phyloP scores from a whole-genome alignment of 306 rosid species.

The apple (Malus domestica) region ASM211411v1 NC_041798.1:37252001-37252500 shows the following conservation, averaged over 20 bases:
- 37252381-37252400: constrained; percentile 99
- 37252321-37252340: constrained; percentile 83
- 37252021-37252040: constrained; percentile 82
- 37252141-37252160: constrained; percentile 66
- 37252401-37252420: constrained; percentile 89
- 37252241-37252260: background rate
- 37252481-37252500: constrained; percentile 5
- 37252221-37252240: background rate
- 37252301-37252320: constrained; percentile 89
- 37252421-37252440: constrained; percentile 44
- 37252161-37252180: constrained; percentile 12
- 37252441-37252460: constrained; percentile 3
- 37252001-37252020: constrained; percentile 95
- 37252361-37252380: constrained; percentile 94
- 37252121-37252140: constrained; percentile 50
- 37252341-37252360: constrained; percentile 90
- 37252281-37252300: background rate
- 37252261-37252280: background rate
- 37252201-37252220: background rate
- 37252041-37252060: constrained; percentile 77
- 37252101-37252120: constrained; percentile 38
- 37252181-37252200: background rate
- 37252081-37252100: constrained; percentile 84
- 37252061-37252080: constrained; percentile 97
- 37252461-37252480: background rate